These are phyloP conservation scores for Senecio squalidus DNA, from an alignment of 140 eudicot genomes.

Conservation along the genomic window DNA sequence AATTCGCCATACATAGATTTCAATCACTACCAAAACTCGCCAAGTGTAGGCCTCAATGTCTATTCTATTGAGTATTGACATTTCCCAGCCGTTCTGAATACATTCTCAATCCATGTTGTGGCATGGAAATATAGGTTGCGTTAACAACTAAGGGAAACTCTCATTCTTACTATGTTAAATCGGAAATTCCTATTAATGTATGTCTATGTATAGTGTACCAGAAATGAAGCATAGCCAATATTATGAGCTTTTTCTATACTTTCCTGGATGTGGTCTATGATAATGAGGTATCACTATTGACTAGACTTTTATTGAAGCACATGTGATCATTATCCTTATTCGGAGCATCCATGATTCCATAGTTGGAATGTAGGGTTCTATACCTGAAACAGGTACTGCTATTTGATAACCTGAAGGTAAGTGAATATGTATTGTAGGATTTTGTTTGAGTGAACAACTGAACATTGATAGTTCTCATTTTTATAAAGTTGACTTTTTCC, in stretches of 20 bases:
- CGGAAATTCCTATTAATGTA: neutral
- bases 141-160: conserved; percentile 5
- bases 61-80: too few relatives aligned
- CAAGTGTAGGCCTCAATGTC: neutral
- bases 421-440: neutral
- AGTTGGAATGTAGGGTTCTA: neutral
- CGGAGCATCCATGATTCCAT: neutral
- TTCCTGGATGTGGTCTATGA: neutral
- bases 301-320: neutral
- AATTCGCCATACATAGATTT: too few relatives aligned
- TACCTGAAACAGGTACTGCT: neutral
- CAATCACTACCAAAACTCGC: neutral
- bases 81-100: neutral
- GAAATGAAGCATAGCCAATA: neutral
- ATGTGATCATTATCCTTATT: neutral
- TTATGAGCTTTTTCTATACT: neutral
- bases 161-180: neutral
- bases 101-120: neutral
- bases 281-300: neutral
- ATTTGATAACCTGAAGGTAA: neutral
- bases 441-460: conserved; percentile 5
- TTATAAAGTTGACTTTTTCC: neutral
- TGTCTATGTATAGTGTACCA: neutral
- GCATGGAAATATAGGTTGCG: neutral
- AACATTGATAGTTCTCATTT: neutral